Percentiles rank a stretch among this genome's conserved stretches.
Conservation (phyloP, 805 yeast species). For the Metschnikowia drakensbergensis region DNA sequence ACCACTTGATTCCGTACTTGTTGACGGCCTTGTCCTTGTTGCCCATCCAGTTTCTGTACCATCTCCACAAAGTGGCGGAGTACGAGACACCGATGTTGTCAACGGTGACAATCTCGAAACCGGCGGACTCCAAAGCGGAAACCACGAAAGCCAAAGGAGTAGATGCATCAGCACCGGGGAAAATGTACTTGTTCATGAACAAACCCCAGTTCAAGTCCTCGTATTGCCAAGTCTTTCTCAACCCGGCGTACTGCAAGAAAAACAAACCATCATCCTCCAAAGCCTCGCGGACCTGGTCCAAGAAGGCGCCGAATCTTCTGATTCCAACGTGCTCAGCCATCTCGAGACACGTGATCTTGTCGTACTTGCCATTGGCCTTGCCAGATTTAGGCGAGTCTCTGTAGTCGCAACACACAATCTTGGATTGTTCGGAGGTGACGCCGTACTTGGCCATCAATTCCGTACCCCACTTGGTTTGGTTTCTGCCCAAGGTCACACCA, state of each 20-base stretch:
- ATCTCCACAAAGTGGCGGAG: slow-evolving; percentile 86
- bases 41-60: slow-evolving; percentile 93
- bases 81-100: slow-evolving; percentile 93
- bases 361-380: slow-evolving; percentile 49
- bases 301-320: slow-evolving; percentile 71
- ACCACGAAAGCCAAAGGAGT: slow-evolving; percentile 86
- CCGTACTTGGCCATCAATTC: slow-evolving; percentile 65
- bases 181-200: slow-evolving; percentile 92
- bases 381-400: slow-evolving; percentile 79
- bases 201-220: slow-evolving; percentile 93
- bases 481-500: slow-evolving; percentile 84
- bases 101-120: slow-evolving; percentile 77
- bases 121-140: slow-evolving; percentile 72
- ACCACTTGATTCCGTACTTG: slow-evolving; percentile 89
- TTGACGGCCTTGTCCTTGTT: slow-evolving; percentile 71
- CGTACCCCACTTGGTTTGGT: slow-evolving; percentile 90
- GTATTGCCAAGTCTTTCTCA: slow-evolving; percentile 90
- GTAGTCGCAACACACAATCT: slow-evolving; percentile 79
- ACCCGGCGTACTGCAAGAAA: slow-evolving; percentile 84
- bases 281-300: slow-evolving; percentile 78
- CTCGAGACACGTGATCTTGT: slow-evolving; percentile 86
- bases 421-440: slow-evolving; percentile 62
- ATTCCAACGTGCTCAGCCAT: slow-evolving; percentile 97
- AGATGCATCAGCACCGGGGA: slow-evolving; percentile 97
- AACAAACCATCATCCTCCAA: slow-evolving; percentile 89